Percentiles rank a stretch among this genome's conserved stretches.
These are phyloP conservation scores for Globisporangium orthogonon DNA, from an alignment of 352 stramenopile species.

Conservation along the genomic window DNA sequence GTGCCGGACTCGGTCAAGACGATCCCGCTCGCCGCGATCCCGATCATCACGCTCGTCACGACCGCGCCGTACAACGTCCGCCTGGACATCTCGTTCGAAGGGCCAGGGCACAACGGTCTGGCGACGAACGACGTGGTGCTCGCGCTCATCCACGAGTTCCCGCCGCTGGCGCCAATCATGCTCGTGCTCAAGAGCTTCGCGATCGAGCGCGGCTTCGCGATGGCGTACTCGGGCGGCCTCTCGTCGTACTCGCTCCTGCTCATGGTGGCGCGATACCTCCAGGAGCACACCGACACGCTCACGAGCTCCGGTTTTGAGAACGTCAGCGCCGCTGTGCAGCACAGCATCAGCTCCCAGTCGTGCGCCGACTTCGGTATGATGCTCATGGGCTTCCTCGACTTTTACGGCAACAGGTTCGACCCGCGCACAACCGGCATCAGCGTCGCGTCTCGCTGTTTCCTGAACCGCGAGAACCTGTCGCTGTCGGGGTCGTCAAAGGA, in stretches of 20 bases:
- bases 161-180: constrained; percentile 92
- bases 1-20: constrained; percentile 93
- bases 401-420: constrained; percentile 95
- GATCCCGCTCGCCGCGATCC: constrained; percentile 94
- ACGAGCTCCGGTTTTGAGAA: constrained; percentile 51
- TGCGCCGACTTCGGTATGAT: constrained; percentile 91
- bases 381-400: constrained; percentile 96
- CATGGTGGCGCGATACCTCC: constrained; percentile 93
- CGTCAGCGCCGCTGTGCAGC: constrained; percentile 45
- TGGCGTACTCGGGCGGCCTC: constrained; percentile 94
- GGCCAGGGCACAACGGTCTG: constrained; percentile 93
- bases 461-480: constrained; percentile 63
- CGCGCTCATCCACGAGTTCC: constrained; percentile 90
- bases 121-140: constrained; percentile 93
- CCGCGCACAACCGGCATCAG: constrained; percentile 88
- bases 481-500: constrained; percentile 16
- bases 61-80: constrained; percentile 72
- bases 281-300: constrained; percentile 74
- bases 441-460: constrained; percentile 72
- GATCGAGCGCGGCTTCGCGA: constrained; percentile 90
- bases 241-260: constrained; percentile 95
- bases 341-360: constrained; percentile 56
- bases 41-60: constrained; percentile 94
- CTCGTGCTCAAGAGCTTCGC: constrained; percentile 95
- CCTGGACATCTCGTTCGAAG: constrained; percentile 97